phyloP scores from a whole-genome alignment of 2,329 filamentous ascomycete genomes.

The Colletotrichum falcatum region DNA sequence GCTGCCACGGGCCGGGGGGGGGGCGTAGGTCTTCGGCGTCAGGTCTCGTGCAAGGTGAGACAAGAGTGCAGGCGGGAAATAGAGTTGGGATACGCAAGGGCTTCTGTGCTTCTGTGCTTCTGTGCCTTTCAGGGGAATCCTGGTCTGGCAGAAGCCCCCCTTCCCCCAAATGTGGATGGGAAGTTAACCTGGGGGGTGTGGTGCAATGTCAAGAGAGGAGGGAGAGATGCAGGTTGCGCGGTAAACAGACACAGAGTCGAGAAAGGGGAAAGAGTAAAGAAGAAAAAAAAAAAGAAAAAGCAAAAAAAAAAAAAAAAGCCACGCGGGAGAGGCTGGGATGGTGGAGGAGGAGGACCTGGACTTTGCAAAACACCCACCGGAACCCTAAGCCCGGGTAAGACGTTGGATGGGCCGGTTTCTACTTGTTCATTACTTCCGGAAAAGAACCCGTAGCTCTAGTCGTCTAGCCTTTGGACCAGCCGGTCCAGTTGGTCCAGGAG shows the following conservation, averaged over 20 bases:
- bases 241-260: background rate
- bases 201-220: background rate
- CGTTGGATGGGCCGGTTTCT: background rate
- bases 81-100: conserved; percentile 32
- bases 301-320: background rate
- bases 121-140: conserved; percentile 24
- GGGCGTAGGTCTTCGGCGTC: conserved; percentile 8
- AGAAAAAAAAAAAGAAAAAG: too few relatives aligned
- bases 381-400: conserved; percentile 5
- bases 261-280: background rate
- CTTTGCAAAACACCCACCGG: conserved; percentile 10
- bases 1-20: background rate
- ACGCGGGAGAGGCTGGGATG: conserved; percentile 12
- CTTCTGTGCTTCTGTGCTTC: conserved; percentile 11
- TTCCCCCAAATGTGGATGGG: background rate
- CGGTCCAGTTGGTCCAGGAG: background rate
- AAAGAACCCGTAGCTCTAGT: background rate
- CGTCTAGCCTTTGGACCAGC: background rate
- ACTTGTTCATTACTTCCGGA: background rate
- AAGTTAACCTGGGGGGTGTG: background rate
- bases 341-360: conserved; percentile 12
- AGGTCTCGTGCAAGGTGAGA: conserved; percentile 31
- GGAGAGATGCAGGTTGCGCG: background rate
- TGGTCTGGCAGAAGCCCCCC: conserved; percentile 4
- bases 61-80: conserved; percentile 18